A percentile compares a stretch with the other conserved stretches of the same genome.
phyloP scores from a whole-genome alignment of 495 filamentous ascomycete genomes.

The Aspergillus campestris region DNA sequence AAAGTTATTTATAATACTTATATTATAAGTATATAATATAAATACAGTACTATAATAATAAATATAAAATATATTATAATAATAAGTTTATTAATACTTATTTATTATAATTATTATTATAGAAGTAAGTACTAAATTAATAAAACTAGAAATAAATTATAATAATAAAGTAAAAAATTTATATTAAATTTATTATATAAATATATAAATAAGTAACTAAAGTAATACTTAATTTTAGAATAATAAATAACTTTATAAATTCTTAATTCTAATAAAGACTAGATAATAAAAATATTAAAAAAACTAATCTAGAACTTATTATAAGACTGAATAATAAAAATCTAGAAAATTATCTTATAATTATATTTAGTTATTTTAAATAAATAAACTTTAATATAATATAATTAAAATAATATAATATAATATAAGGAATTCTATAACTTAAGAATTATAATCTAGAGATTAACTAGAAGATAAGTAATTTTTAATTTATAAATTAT shows the following conservation, averaged over 20 bases:
- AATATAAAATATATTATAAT: not conserved
- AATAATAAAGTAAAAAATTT: not conserved
- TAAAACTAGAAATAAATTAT: too few relatives aligned
- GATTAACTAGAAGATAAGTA: too few relatives aligned
- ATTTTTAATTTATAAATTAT: too few relatives aligned
- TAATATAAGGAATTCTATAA: slow-evolving; percentile 5
- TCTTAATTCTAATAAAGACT: not conserved
- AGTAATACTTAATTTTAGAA: not conserved
- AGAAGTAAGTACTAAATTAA: not conserved
- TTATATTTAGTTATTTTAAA: not conserved
- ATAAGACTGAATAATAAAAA: not conserved
- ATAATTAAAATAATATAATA: slow-evolving; percentile 6
- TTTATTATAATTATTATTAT: not conserved
- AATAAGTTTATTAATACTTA: not conserved
- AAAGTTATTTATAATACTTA: too few relatives aligned
- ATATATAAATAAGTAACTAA: not conserved
- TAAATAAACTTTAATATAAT: slow-evolving; percentile 6
- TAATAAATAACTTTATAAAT: not conserved
- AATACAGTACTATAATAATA: not conserved
- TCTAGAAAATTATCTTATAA: too few relatives aligned
- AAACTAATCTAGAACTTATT: not conserved
- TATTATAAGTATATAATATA: too few relatives aligned
- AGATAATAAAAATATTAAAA: too few relatives aligned
- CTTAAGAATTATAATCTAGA: slow-evolving; percentile 5
- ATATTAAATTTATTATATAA: not conserved